Base-by-base conservation (phyloP, 179 eudicot genomes). In the Gypsophila paniculata region DNA sequence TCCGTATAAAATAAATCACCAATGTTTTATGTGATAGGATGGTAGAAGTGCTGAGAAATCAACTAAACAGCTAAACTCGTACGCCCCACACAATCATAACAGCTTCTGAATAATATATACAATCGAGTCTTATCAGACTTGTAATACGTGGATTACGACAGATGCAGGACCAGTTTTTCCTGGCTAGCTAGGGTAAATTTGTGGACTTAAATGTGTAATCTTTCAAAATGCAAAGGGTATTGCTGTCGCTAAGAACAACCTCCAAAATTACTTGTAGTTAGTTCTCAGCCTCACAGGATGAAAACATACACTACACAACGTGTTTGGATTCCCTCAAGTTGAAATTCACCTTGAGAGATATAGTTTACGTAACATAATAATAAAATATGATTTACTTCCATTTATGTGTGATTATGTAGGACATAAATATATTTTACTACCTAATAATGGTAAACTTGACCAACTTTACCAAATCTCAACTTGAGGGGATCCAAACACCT, bases 81-180 rank as follows among this genome's bases (percentile, higher is more conserved):
- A 53, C 29, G 51, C 61, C 19, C 10, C 46, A n/a, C 19, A 29
- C 22, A 34, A 32, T 32, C 61, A 53, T 42, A 69, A 54, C 51
- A 69, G 62, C 46, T 67, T 67, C 58, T 3, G 49, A 5, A 52
- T 25, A 13, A 66, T 65, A 48, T 65, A 48, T 15, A 14, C 49
- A n/a, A 36, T 68, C 60, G 60, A 52, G 19, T 29, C 12, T 12
- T 49, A 67, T 26, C 42, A 49, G 22, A 68, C 42, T 1, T 29
- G 34, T 29, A 29, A 22, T 19, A 65, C 11, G 46, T 44, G 68
- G 29, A 12, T 21, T 39, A 25, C 18, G 32, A 65, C 52, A 65
- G 21, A 9, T 2, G 17, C 69, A 65, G 36, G 46, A 44, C 9
- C n/a, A 42, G 52, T 44, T 12, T 42, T 42, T 18, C 22, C 66